phyloP scores from a whole-genome alignment of 805 yeast genomes.

The Metschnikowia cerradonensis region DNA sequence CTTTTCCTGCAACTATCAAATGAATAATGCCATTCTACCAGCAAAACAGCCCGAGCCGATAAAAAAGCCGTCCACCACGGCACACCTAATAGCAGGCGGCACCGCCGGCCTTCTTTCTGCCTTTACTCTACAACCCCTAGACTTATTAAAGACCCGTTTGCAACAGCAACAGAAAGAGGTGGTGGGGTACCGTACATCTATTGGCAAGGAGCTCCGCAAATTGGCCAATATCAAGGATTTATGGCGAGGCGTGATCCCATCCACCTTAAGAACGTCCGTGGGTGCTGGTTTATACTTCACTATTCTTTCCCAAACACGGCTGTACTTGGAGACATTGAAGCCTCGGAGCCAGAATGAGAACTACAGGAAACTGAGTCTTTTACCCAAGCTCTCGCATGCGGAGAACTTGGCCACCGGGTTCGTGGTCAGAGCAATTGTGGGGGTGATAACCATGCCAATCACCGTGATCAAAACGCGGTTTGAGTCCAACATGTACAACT shows the following conservation, averaged over 20 bases:
- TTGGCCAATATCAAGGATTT: constrained; percentile 44
- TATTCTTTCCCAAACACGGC: constrained; percentile 59
- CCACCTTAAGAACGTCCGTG: constrained; percentile 81
- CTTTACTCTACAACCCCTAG: constrained; percentile 80
- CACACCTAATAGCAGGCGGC: constrained; percentile 77
- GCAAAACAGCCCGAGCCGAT: neutral
- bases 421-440: constrained; percentile 73
- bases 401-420: constrained; percentile 79
- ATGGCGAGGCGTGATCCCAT: constrained; percentile 94
- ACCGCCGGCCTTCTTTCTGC: constrained; percentile 82
- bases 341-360: constrained; percentile 24
- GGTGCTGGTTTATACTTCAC: constrained; percentile 89
- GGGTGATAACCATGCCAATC: constrained; percentile 89
- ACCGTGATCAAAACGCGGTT: constrained; percentile 86
- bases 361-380: constrained; percentile 20
- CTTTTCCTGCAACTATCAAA: neutral
- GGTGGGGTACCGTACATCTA: constrained; percentile 23
- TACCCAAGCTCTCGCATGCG: constrained; percentile 68
- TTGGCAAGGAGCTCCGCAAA: constrained; percentile 41
- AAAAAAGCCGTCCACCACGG: constrained; percentile 14
- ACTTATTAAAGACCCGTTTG: constrained; percentile 79
- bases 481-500: constrained; percentile 75
- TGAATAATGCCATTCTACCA: neutral
- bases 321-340: constrained; percentile 37
- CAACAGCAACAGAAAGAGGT: constrained; percentile 47